Conservation (phyloP, 495 filamentous ascomycete species). For the Trichoderma orchidacearum region DNA sequence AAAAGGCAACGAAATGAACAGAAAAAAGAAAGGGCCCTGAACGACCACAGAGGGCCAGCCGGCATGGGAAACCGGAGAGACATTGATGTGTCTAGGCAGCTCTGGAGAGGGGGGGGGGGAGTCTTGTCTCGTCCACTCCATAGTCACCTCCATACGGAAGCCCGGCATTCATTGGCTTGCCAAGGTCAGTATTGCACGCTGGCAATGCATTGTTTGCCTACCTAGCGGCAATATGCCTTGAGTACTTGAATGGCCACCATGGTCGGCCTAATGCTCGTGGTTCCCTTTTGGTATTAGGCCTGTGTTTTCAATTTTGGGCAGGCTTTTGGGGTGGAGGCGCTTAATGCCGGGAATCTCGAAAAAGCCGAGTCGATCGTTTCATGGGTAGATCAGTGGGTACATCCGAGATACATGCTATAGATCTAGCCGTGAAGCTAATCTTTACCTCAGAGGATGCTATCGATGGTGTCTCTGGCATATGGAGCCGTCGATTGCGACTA, state of each 20-base stretch:
- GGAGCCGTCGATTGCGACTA: too few species aligned
- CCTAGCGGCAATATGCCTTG: too few species aligned
- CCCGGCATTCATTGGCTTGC: not conserved
- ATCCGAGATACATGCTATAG: not conserved
- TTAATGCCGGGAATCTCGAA: not conserved
- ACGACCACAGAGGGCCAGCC: not conserved
- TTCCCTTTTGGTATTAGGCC: not conserved
- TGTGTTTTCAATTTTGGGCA: not conserved
- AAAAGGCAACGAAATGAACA: not conserved
- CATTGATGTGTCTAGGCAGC: not conserved
- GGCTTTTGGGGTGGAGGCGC: not conserved
- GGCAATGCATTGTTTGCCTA: too few species aligned
- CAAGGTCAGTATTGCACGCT: not conserved
- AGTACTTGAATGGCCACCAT: too few species aligned
- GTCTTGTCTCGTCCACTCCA: not conserved
- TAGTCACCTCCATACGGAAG: not conserved
- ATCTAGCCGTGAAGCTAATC: not conserved
- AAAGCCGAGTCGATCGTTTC: not conserved
- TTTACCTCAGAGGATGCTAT: not conserved
- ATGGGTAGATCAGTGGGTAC: not conserved
- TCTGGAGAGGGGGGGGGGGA: too few species aligned
- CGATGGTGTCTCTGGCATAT: not conserved
- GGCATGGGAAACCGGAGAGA: not conserved
- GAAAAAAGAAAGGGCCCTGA: too few species aligned
- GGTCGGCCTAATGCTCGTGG: not conserved